Conservation (phyloP, 768 basidiomycete genomes). For the Leucosporidium scottii region DNA sequence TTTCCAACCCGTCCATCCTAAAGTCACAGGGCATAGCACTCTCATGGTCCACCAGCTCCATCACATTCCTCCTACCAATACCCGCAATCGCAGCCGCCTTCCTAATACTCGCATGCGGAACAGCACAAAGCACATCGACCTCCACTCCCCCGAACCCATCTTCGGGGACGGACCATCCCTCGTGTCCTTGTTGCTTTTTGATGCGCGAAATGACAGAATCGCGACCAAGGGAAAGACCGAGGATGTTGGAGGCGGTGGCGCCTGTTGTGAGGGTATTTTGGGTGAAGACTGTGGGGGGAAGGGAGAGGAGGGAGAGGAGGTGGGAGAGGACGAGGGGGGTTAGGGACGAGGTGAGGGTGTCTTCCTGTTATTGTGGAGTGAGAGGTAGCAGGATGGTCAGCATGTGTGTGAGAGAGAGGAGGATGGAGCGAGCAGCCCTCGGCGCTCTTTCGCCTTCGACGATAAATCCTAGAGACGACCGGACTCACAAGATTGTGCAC, state of each 20-base stretch:
- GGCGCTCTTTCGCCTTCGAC: no score
- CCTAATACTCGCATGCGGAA: constrained; percentile 45
- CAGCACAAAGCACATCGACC: constrained; percentile 42
- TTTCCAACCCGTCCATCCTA: constrained; percentile 41
- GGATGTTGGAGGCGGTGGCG: constrained; percentile 46
- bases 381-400: constrained; percentile 28
- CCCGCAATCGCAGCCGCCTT: constrained; percentile 47
- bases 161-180: constrained; percentile 38
- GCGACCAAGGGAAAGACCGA: constrained; percentile 46
- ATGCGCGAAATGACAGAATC: constrained; percentile 40
- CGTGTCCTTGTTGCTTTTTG: constrained; percentile 18
- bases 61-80: constrained; percentile 43
- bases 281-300: constrained; percentile 34
- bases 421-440: background rate
- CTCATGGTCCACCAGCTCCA: constrained; percentile 35
- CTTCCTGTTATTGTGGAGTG: constrained; percentile 34
- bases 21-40: constrained; percentile 35
- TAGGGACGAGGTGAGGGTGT: constrained; percentile 33
- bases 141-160: constrained; percentile 41
- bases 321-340: constrained; percentile 31
- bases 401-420: constrained; percentile 15
- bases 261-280: constrained; percentile 46
- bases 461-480: no score
- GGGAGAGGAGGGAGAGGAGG: constrained; percentile 33
- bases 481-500: constrained; percentile 37